Percentiles rank a stretch among this genome's conserved stretches.
phyloP scores from a whole-genome alignment of 192 early-diverging fungal genomes.

The Jimgerdemannia flammicorona region DNA sequence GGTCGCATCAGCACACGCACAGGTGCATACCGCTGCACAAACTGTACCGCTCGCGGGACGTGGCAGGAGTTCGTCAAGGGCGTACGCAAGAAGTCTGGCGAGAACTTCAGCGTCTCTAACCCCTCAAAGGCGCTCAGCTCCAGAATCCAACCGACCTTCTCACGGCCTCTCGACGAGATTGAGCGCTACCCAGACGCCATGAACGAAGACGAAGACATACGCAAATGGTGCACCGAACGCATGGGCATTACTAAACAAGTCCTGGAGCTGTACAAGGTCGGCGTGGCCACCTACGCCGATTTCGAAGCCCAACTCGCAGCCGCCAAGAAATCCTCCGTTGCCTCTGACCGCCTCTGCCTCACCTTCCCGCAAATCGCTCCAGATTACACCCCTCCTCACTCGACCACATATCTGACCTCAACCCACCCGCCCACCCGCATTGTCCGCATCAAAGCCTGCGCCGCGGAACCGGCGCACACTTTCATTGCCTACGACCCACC shows the following conservation, averaged over 20 bases:
- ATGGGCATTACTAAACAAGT: constrained; percentile 16
- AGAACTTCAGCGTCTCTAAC: constrained; percentile 30
- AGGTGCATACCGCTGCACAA: constrained; percentile 53
- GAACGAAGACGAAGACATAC: constrained; percentile 25
- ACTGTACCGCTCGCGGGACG: constrained; percentile 48
- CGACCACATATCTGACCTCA: background rate
- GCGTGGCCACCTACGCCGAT: constrained; percentile 41
- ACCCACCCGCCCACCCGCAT: constrained; percentile 6
- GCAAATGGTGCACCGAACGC: constrained; percentile 26
- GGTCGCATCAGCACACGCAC: constrained; percentile 46
- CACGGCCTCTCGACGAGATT: constrained; percentile 34
- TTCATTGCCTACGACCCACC: constrained; percentile 48
- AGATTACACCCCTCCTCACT: background rate
- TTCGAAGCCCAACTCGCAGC: constrained; percentile 19
- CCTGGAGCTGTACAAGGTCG: constrained; percentile 35
- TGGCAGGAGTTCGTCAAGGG: constrained; percentile 52
- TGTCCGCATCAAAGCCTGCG: constrained; percentile 48
- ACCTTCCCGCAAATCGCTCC: constrained; percentile 37
- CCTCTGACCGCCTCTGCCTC: constrained; percentile 10
- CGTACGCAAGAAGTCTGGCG: constrained; percentile 27
- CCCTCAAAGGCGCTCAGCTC: constrained; percentile 27
- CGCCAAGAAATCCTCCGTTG: background rate
- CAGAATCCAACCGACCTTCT: constrained; percentile 22
- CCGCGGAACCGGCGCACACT: constrained; percentile 13
- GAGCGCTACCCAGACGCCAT: constrained; percentile 34